Conservation (phyloP, 2,329 filamentous ascomycete species). For the Phaeosphaeriaceae sp. region DNA sequence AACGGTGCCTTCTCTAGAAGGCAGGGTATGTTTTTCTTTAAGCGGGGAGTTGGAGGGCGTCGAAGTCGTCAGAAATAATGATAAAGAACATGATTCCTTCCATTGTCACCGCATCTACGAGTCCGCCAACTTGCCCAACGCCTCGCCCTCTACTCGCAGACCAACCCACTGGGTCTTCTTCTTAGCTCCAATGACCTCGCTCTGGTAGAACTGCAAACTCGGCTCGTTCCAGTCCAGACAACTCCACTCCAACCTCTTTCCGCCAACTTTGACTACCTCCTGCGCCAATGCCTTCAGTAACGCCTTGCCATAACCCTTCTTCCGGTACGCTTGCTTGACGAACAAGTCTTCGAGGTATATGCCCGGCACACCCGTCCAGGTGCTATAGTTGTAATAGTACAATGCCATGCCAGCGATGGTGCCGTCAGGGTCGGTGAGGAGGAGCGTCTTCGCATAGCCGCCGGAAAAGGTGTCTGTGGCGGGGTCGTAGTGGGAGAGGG, state of each 20-base stretch:
- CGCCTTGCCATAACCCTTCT: constrained; percentile 79
- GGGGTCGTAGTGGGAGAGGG: constrained; percentile 76
- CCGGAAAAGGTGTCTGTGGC: constrained; percentile 52
- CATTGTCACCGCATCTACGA: background rate
- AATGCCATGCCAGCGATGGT: constrained; percentile 78
- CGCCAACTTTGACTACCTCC: constrained; percentile 75
- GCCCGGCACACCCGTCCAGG: constrained; percentile 85
- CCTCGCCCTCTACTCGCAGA: constrained; percentile 75
- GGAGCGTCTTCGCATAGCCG: constrained; percentile 77
- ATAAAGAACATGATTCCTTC: background rate
- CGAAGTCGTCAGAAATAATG: too few species aligned
- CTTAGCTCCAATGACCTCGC: constrained; percentile 64
- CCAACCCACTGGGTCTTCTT: constrained; percentile 75
- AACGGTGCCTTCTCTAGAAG: too few species aligned
- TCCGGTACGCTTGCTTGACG: constrained; percentile 73
- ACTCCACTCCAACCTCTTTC: constrained; percentile 84
- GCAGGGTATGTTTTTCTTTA: too few species aligned
- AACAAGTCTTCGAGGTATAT: constrained; percentile 96
- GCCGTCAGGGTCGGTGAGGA: constrained; percentile 59
- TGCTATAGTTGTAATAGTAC: constrained; percentile 96
- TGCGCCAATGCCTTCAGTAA: constrained; percentile 79
- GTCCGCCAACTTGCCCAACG: constrained; percentile 63
- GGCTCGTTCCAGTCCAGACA: constrained; percentile 94
- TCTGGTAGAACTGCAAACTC: constrained; percentile 80
- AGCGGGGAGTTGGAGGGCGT: background rate